Conservation (phyloP, 345 rosid species). For the Salix brachista region DNA sequence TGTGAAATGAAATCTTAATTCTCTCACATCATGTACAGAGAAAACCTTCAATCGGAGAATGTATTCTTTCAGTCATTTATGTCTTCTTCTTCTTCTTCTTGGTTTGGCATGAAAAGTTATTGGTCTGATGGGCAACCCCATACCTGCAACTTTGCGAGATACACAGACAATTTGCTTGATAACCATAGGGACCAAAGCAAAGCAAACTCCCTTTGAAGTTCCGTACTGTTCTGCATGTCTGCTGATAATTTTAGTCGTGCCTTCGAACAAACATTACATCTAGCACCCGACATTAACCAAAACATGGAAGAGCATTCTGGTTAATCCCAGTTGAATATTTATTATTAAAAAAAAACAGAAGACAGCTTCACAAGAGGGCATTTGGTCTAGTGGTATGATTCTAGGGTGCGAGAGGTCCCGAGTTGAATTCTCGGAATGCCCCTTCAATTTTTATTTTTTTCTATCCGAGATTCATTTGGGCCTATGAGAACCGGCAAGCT, state of each 20-base stretch:
- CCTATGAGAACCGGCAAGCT: neutral
- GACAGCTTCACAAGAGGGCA: conserved; percentile 17
- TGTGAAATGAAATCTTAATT: too few species aligned
- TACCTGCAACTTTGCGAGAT: neutral
- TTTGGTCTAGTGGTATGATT: conserved; percentile 78
- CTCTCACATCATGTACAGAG: too few species aligned
- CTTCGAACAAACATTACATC: neutral
- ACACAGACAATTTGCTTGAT: neutral
- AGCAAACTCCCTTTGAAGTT: neutral
- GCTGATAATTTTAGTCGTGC: neutral
- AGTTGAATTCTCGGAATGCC: conserved; percentile 79
- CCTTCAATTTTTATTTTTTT: neutral
- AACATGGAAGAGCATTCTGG: neutral
- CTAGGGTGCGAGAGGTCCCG: conserved; percentile 89
- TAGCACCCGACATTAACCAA: neutral
- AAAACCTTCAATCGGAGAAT: too few species aligned
- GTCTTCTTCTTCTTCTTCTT: neutral
- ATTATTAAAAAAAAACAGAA: too few species aligned
- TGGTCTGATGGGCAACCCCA: neutral
- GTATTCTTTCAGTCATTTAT: neutral
- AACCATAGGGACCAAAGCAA: neutral
- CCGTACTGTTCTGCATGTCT: neutral
- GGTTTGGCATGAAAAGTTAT: neutral
- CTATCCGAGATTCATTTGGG: neutral
- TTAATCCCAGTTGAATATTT: neutral